These are phyloP conservation scores for Sclerotinia trifoliorum DNA, from an alignment of 2,329 filamentous ascomycete genomes.

Conservation along the genomic window DNA sequence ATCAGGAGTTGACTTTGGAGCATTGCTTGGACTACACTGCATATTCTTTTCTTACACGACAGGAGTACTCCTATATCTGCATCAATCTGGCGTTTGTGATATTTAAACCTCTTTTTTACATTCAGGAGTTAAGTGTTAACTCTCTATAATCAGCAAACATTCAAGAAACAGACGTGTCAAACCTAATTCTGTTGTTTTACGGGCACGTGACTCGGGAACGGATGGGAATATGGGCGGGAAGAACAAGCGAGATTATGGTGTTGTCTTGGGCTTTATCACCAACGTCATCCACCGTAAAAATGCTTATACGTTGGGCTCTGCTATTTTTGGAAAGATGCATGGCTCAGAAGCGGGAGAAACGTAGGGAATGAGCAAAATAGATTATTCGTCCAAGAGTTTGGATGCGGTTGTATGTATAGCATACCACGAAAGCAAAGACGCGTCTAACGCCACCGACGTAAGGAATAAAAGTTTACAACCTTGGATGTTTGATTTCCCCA, in stretches of 20 bases:
- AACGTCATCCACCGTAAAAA: background rate
- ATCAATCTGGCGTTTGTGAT: conserved; percentile 11
- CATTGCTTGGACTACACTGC: conserved; percentile 13
- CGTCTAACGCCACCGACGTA: background rate
- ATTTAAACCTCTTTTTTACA: background rate
- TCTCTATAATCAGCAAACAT: conserved; percentile 12
- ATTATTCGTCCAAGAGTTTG: background rate
- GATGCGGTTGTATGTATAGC: background rate
- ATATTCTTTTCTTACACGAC: background rate
- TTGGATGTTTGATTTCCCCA: background rate
- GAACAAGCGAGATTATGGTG: background rate
- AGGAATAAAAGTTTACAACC: conserved; percentile 3
- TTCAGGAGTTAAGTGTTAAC: conserved; percentile 9
- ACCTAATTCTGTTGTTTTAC: background rate
- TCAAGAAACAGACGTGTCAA: conserved; percentile 18
- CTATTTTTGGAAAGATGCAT: background rate
- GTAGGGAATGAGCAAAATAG: background rate
- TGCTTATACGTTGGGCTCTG: background rate
- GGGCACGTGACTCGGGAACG: background rate
- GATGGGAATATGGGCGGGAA: background rate
- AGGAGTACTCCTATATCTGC: background rate
- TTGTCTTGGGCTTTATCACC: background rate
- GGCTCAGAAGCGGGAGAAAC: background rate
- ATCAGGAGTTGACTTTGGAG: conserved; percentile 14
- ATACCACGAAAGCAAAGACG: background rate